Conservation (phyloP, 2,329 filamentous ascomycete genomes). For the Lecanicillium sp. region DNA sequence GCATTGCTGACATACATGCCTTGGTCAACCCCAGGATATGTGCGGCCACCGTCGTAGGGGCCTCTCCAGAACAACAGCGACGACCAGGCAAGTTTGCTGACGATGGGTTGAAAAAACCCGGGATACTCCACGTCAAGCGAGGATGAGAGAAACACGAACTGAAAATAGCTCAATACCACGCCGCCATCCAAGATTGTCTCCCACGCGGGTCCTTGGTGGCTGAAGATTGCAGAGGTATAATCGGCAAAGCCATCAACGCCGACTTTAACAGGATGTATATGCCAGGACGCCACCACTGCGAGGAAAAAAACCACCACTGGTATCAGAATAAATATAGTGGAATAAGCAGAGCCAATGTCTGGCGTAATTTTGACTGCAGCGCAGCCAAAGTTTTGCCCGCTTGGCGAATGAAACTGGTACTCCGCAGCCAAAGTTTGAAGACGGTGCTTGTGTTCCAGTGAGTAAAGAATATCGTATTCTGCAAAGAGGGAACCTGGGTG, state of each 20-base stretch:
- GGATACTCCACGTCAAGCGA: slow-evolving; percentile 6
- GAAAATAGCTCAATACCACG: slow-evolving; percentile 5
- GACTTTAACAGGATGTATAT: background rate
- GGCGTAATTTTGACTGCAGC: slow-evolving; percentile 5
- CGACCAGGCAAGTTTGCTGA: slow-evolving; percentile 6
- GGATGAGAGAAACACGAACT: slow-evolving; percentile 6
- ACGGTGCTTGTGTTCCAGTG: background rate
- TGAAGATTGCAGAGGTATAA: slow-evolving; percentile 1
- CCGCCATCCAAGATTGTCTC: slow-evolving; percentile 4
- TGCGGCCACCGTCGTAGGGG: slow-evolving; percentile 2
- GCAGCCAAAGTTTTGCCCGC: slow-evolving; percentile 1
- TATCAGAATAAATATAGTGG: background rate
- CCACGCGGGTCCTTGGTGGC: slow-evolving; percentile 5
- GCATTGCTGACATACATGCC: slow-evolving; percentile 8
- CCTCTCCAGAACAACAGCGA: slow-evolving; percentile 8
- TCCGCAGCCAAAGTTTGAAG: slow-evolving; percentile 4
- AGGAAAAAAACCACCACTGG: slow-evolving; percentile 2
- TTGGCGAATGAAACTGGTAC: background rate
- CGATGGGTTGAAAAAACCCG: slow-evolving; percentile 2
- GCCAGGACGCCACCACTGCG: background rate
- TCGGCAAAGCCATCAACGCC: slow-evolving; percentile 1
- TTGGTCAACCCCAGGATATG: background rate
- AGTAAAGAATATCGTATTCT: background rate
- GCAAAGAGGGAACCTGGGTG: background rate
- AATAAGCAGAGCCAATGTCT: background rate